Conservation (phyloP, 805 yeast genomes). For the Hanseniaspora meyeri region DNA sequence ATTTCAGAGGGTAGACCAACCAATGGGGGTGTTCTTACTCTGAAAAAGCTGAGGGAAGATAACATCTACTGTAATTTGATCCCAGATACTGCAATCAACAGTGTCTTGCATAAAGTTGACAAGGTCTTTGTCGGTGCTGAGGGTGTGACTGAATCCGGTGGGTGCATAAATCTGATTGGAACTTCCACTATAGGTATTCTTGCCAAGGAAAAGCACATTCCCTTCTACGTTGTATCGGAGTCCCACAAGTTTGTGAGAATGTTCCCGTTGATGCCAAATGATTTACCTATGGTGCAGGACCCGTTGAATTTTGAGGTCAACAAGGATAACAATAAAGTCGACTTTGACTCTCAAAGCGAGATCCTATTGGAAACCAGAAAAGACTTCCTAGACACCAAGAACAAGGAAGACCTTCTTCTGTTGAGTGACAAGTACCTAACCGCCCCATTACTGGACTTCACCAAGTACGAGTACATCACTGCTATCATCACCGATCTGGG, state of each 20-base stretch:
- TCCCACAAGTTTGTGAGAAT: conserved; percentile 91
- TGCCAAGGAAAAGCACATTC: conserved; percentile 82
- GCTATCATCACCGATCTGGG: conserved; percentile 95
- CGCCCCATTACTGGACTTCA: conserved; percentile 69
- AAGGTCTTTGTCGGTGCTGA: conserved; percentile 96
- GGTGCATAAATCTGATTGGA: conserved; percentile 90
- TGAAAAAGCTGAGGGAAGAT: conserved; percentile 46
- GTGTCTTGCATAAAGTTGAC: conserved; percentile 78
- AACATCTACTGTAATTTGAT: conserved; percentile 82
- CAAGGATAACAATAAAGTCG: background rate
- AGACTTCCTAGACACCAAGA: conserved; percentile 16
- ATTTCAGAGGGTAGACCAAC: conserved; percentile 90
- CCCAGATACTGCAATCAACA: conserved; percentile 89
- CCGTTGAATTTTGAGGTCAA: conserved; percentile 35
- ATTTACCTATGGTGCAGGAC: conserved; percentile 52
- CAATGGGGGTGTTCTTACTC: conserved; percentile 61
- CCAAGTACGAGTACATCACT: conserved; percentile 90
- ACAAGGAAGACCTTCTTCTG: conserved; percentile 21
- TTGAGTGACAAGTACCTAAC: conserved; percentile 21
- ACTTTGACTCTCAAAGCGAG: background rate
- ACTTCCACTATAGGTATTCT: conserved; percentile 88
- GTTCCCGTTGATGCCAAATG: conserved; percentile 88
- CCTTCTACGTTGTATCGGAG: conserved; percentile 87
- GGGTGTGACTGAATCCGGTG: conserved; percentile 98
- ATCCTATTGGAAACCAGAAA: conserved; percentile 18